These are phyloP conservation scores for Saccharum officinarum DNA, from an alignment of 176 grass and related monocot genomes.

Conservation along the genomic window DNA sequence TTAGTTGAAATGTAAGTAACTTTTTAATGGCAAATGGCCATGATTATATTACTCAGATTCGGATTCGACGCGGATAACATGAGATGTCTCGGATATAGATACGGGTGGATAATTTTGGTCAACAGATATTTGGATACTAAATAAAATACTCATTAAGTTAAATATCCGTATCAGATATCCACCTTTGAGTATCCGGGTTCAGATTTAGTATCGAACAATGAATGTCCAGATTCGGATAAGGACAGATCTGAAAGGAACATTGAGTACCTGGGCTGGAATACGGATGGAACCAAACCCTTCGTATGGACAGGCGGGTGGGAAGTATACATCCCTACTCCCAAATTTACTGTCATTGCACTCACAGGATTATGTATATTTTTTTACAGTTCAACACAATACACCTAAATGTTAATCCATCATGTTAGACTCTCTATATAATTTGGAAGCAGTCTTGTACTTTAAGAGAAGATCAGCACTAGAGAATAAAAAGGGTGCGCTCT, in stretches of 20 bases:
- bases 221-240: neutral
- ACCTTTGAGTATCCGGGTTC: no score
- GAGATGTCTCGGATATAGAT: neutral
- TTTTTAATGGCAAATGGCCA: neutral
- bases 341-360: neutral
- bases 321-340: neutral
- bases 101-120: neutral
- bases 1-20: neutral
- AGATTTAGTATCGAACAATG: neutral
- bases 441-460: neutral
- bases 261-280: neutral
- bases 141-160: neutral
- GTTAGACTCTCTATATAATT: neutral
- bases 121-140: neutral
- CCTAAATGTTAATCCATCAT: neutral
- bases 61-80: neutral
- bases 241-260: neutral
- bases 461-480: neutral
- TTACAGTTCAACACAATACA: constrained; percentile 3
- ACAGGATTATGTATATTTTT: neutral
- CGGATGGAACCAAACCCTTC: neutral
- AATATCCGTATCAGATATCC: neutral
- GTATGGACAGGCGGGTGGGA: neutral
- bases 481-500: neutral
- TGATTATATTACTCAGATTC: neutral